These are phyloP conservation scores for Cardamine chenopodiifolia DNA, from an alignment of 345 rosid genomes.

Conservation along the genomic window DNA sequence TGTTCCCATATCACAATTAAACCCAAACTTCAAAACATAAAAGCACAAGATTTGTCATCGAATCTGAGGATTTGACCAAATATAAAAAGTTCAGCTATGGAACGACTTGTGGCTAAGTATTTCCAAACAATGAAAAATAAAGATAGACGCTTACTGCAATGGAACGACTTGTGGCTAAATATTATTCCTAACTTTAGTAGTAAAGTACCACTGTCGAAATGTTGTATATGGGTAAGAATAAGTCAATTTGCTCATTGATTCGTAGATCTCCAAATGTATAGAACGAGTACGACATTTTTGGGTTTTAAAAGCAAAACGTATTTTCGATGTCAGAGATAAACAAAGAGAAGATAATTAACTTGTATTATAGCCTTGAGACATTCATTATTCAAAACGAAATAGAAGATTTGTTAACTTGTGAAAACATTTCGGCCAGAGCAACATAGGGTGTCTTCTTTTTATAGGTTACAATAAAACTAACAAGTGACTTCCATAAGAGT, in stretches of 20 bases:
- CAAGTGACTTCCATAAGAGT: conserved; percentile 19
- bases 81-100: neutral
- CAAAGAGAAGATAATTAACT: neutral
- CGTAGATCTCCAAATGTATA: neutral
- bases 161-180: neutral
- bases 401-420: conserved; percentile 4
- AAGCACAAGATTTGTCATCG: neutral
- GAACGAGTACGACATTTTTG: neutral
- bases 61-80: neutral
- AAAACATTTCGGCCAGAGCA: conserved; percentile 12
- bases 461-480: conserved; percentile 29
- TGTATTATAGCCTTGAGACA: neutral
- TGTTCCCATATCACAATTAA: neutral
- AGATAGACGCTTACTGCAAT: neutral
- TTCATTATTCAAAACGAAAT: conserved; percentile 35
- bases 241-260: neutral
- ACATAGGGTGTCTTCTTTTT: conserved; percentile 2
- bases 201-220: neutral
- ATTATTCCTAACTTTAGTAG: neutral
- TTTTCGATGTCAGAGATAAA: neutral
- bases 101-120: neutral
- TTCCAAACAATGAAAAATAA: too few species aligned
- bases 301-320: neutral
- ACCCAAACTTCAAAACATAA: conserved; percentile 4
- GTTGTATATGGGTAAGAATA: neutral